Evolutionary conservation across 495 filamentous ascomycete species (phyloP).

Genomic region (Penicillium steckii): DNA sequence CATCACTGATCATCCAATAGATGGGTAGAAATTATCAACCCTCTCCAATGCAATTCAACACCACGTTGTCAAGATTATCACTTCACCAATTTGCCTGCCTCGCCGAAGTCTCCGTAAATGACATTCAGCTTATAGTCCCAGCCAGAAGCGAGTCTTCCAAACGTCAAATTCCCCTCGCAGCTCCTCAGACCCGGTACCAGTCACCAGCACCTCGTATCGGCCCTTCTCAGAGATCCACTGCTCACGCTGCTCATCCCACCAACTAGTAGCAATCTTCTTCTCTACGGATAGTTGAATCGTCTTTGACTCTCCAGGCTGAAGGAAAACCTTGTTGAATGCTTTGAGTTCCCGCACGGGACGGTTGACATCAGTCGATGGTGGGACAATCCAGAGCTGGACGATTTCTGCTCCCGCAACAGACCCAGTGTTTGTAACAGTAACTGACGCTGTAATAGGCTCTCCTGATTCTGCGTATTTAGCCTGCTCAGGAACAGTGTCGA

Average conservation of each 20-base stretch:
- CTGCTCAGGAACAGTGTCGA: slow-evolving; percentile 35
- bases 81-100: too few relatives aligned
- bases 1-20: too few relatives aligned
- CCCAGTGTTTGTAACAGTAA: slow-evolving; percentile 71
- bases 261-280: slow-evolving; percentile 74
- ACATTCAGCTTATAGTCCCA: slow-evolving; percentile 41
- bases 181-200: slow-evolving; percentile 46
- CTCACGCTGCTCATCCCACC: slow-evolving; percentile 69
- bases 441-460: slow-evolving; percentile 55
- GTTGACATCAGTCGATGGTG: slow-evolving; percentile 54
- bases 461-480: slow-evolving; percentile 31
- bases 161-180: slow-evolving; percentile 50
- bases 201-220: slow-evolving; percentile 63
- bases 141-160: slow-evolving; percentile 59
- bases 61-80: too few relatives aligned
- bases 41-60: too few relatives aligned
- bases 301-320: slow-evolving; percentile 69
- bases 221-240: slow-evolving; percentile 82
- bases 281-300: slow-evolving; percentile 63
- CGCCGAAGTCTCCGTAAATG: too few relatives aligned
- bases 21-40: too few relatives aligned
- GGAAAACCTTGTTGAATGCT: slow-evolving; percentile 74
- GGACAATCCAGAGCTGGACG: slow-evolving; percentile 72
- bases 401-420: slow-evolving; percentile 66
- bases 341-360: slow-evolving; percentile 76